Conservation (phyloP, 73 alveolate species). For the Paramecium sonneborni region DNA sequence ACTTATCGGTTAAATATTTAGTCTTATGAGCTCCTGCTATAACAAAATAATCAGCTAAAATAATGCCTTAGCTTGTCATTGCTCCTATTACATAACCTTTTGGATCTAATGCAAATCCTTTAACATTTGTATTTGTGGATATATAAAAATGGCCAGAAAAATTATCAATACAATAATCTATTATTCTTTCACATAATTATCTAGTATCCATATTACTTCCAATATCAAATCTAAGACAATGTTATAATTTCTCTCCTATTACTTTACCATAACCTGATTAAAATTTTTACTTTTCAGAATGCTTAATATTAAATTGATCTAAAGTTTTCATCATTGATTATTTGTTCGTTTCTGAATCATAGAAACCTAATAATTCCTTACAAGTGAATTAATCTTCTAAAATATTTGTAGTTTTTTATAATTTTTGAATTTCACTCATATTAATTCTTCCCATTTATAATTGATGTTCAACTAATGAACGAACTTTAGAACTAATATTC, state of each 20-base stretch:
- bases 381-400: neutral
- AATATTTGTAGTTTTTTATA: neutral
- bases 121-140: neutral
- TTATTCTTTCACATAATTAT: neutral
- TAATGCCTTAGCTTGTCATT: neutral
- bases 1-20: conserved; percentile 23
- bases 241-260: neutral
- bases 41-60: conserved; percentile 32
- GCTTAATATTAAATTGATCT: neutral
- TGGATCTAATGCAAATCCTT: conserved; percentile 15
- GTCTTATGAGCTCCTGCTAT: conserved; percentile 32
- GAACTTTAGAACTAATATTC: conserved; percentile 1
- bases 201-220: conserved; percentile 11
- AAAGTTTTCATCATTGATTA: neutral
- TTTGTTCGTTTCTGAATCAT: neutral
- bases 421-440: neutral
- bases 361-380: neutral
- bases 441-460: neutral
- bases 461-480: neutral
- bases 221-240: neutral
- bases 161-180: neutral
- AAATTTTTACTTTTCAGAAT: neutral
- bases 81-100: neutral
- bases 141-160: neutral
- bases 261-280: neutral